These are phyloP conservation scores for Lipomyces orientalis DNA, from an alignment of 805 yeast genomes.

Conservation along the genomic window DNA sequence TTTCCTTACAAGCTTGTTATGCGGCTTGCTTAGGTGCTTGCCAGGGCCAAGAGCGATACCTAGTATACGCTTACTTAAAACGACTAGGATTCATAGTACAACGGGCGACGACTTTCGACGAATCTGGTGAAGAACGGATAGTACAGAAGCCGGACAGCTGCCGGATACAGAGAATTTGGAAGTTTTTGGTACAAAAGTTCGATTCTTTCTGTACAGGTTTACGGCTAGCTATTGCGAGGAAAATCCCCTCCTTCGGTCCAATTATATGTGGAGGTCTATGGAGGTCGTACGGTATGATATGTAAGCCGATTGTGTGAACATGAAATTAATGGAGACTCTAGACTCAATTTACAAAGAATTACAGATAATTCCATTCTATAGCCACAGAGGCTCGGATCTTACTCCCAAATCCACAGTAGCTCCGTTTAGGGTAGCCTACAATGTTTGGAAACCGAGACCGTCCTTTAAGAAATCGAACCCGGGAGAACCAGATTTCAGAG, in stretches of 20 bases:
- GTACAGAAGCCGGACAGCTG: neutral
- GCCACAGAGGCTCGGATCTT: conserved; percentile 1
- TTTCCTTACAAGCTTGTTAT: conserved; percentile 71
- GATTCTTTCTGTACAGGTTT: neutral
- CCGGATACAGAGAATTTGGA: neutral
- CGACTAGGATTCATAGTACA: conserved; percentile 77
- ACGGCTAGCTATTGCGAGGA: neutral
- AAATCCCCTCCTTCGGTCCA: conserved; percentile 34
- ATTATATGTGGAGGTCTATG: conserved; percentile 24
- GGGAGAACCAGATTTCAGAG: conserved; percentile 72
- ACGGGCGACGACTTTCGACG: conserved; percentile 39
- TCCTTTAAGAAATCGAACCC: conserved; percentile 73
- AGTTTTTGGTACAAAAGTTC: conserved; percentile 4
- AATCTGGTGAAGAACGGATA: conserved; percentile 8
- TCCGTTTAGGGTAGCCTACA: conserved; percentile 54
- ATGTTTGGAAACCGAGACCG: conserved; percentile 83
- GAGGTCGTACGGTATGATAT: conserved; percentile 30
- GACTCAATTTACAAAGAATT: conserved; percentile 38
- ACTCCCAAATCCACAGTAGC: conserved; percentile 16
- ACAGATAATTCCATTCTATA: conserved; percentile 39
- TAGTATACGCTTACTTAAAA: conserved; percentile 74
- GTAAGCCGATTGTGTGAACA: neutral
- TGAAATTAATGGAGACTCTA: neutral
- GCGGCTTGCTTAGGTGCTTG: conserved; percentile 53
- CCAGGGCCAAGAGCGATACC: conserved; percentile 59